Percentiles rank a stretch among this genome's conserved stretches.
These are phyloP conservation scores for Solanum hybrid DNA, from an alignment of 305 asterid species.

Conservation along the genomic window DNA sequence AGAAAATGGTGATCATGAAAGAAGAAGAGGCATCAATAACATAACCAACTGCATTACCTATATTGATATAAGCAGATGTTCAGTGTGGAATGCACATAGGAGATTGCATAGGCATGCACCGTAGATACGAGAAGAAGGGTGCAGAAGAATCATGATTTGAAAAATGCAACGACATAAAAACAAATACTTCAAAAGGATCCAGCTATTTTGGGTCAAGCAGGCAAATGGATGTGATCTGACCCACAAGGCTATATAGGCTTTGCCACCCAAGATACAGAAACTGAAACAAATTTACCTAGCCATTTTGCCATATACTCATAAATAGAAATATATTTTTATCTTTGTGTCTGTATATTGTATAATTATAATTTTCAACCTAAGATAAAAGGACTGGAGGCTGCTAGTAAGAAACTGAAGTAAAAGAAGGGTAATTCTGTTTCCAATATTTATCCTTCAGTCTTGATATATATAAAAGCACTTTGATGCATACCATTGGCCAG, in stretches of 20 bases:
- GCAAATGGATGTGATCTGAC: background rate
- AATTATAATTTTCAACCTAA: background rate
- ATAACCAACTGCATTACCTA: background rate
- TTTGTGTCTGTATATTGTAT: background rate
- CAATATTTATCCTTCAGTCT: background rate
- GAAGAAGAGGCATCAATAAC: background rate
- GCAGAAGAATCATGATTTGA: background rate
- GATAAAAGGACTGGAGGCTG: background rate
- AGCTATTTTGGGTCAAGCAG: background rate
- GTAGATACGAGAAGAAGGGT: background rate
- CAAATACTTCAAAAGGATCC: background rate
- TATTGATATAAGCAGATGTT: background rate
- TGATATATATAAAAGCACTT: background rate
- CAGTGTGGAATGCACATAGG: background rate
- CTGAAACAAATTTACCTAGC: background rate
- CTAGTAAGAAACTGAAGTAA: background rate
- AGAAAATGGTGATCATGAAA: background rate
- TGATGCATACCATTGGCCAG: constrained; percentile 75
- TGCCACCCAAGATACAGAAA: background rate
- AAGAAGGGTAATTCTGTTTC: background rate
- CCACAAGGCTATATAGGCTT: background rate
- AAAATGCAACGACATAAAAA: background rate
- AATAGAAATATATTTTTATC: background rate
- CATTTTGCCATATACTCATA: background rate
- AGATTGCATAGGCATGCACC: background rate